phyloP scores from a whole-genome alignment of 2,329 filamentous ascomycete genomes.

The Trichoderma sp. region DNA sequence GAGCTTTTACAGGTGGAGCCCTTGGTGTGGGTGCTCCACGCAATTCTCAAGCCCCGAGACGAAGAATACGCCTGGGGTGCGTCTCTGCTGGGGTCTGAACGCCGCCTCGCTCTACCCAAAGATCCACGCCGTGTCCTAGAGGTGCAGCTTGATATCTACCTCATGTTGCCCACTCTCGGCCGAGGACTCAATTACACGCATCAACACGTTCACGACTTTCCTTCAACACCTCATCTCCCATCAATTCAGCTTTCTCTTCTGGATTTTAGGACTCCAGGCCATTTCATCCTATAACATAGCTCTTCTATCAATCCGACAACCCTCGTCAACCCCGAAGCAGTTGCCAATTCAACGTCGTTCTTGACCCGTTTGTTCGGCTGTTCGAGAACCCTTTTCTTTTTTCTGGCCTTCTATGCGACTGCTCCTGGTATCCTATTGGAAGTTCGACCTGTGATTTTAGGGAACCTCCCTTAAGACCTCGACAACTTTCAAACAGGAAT shows the following conservation, averaged over 20 bases:
- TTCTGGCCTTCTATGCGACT: slow-evolving; percentile 30
- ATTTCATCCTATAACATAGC: slow-evolving; percentile 23
- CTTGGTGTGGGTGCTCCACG: slow-evolving; percentile 44
- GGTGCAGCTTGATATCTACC: slow-evolving; percentile 35
- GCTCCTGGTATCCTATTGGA: slow-evolving; percentile 23
- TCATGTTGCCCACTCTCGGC: slow-evolving; percentile 35
- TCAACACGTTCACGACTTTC: slow-evolving; percentile 45
- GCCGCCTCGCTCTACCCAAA: slow-evolving; percentile 29
- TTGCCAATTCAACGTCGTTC: slow-evolving; percentile 30
- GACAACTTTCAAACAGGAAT: slow-evolving; percentile 13
- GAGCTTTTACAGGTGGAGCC: slow-evolving; percentile 37
- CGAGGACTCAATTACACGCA: slow-evolving; percentile 31
- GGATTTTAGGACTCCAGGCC: slow-evolving; percentile 35
- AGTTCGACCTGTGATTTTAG: slow-evolving; percentile 22
- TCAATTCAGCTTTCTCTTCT: slow-evolving; percentile 26
- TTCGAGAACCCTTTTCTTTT: slow-evolving; percentile 38
- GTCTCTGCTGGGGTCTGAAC: slow-evolving; percentile 24
- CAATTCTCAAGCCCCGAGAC: slow-evolving; percentile 42
- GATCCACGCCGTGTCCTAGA: slow-evolving; percentile 26
- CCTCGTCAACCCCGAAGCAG: slow-evolving; percentile 18
- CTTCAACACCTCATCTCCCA: slow-evolving; percentile 39
- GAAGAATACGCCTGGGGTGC: slow-evolving; percentile 29
- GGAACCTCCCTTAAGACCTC: not conserved
- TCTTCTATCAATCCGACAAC: not conserved
- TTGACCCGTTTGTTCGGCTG: slow-evolving; percentile 59